phyloP scores from a whole-genome alignment of 192 early-diverging fungal species.

The Gamsiella multidivaricata region DNA sequence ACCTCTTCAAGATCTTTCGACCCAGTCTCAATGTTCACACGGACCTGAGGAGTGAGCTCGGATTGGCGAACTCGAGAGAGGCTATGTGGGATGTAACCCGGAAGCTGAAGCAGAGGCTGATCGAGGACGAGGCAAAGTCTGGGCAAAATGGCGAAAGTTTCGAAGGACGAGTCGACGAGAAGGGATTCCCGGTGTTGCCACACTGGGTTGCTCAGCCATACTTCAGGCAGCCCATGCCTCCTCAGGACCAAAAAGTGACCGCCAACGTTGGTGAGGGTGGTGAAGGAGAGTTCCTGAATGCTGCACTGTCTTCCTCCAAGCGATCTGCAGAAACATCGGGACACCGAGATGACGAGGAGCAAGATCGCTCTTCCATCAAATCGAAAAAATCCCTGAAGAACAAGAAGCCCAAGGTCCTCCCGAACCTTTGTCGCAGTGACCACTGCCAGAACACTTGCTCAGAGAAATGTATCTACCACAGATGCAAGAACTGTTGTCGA shows the following conservation, averaged over 20 bases:
- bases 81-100: conserved; percentile 68
- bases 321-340: conserved; percentile 31
- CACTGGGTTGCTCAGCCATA: conserved; percentile 78
- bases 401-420: conserved; percentile 37
- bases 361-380: not conserved
- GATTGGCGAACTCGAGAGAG: conserved; percentile 65
- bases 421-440: conserved; percentile 15
- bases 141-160: conserved; percentile 19
- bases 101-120: conserved; percentile 66
- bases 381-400: conserved; percentile 3
- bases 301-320: conserved; percentile 16
- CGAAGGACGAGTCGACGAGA: conserved; percentile 50
- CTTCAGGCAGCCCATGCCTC: conserved; percentile 61
- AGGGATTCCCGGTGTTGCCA: conserved; percentile 70
- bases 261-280: too few species aligned
- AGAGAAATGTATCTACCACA: conserved; percentile 32
- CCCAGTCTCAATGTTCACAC: conserved; percentile 79
- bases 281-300: too few species aligned
- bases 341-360: conserved; percentile 19
- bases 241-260: conserved; percentile 35
- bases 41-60: conserved; percentile 83
- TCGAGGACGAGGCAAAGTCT: conserved; percentile 34
- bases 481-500: conserved; percentile 42
- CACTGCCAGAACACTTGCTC: conserved; percentile 37
- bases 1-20: conserved; percentile 94